Conservation (phyloP, 768 basidiomycete genomes). For the Cyathus striatus region DNA sequence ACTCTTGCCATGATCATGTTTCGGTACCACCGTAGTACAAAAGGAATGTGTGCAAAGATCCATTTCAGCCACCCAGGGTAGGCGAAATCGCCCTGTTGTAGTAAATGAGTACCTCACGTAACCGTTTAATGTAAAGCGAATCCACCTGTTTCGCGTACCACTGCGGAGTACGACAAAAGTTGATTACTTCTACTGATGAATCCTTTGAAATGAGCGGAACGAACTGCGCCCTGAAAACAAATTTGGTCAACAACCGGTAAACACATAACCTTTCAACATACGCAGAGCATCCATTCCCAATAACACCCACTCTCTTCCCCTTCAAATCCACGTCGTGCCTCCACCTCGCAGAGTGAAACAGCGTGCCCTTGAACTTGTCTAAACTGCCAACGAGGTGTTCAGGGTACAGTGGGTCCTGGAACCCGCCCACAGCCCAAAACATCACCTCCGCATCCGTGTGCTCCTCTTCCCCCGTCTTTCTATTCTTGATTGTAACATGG, state of each 20-base stretch:
- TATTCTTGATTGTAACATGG: constrained; percentile 30
- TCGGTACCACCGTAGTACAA: constrained; percentile 42
- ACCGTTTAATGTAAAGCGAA: neutral
- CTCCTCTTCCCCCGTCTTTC: constrained; percentile 26
- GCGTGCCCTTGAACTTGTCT: constrained; percentile 40
- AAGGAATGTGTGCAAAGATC: constrained; percentile 50
- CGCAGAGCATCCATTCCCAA: constrained; percentile 63
- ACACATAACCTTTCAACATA: constrained; percentile 18
- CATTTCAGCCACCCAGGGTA: constrained; percentile 44
- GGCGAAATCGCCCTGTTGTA: constrained; percentile 25
- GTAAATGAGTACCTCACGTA: neutral
- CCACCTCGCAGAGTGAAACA: constrained; percentile 57
- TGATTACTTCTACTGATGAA: constrained; percentile 42
- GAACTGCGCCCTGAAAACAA: constrained; percentile 47
- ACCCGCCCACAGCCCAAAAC: constrained; percentile 47
- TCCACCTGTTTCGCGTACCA: constrained; percentile 53
- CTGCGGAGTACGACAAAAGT: constrained; percentile 57
- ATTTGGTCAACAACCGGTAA: constrained; percentile 3
- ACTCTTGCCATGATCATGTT: constrained; percentile 44
- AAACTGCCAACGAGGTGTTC: constrained; percentile 35
- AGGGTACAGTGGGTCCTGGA: constrained; percentile 40
- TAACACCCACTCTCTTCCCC: constrained; percentile 52
- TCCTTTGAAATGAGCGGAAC: constrained; percentile 49
- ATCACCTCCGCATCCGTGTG: constrained; percentile 36
- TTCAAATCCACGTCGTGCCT: constrained; percentile 44